Evolutionary conservation across 768 basidiomycete species (phyloP).

Genomic region (Pisolithus tinctorius): DNA sequence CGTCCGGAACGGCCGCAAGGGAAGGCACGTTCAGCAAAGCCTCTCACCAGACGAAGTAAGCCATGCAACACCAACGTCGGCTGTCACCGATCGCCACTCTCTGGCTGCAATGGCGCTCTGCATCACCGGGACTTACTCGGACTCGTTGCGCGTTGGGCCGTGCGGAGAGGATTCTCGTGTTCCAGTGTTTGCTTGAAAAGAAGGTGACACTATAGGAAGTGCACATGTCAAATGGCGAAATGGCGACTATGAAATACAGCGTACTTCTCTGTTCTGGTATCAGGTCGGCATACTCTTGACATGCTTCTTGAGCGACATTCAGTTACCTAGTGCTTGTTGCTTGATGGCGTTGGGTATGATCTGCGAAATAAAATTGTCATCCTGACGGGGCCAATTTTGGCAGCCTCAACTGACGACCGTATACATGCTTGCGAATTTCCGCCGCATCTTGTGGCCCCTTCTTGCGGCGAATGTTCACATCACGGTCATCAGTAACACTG

Average conservation of each 20-base stretch:
- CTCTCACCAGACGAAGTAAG: not conserved
- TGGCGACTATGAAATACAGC: slow-evolving; percentile 15
- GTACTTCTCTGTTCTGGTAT: slow-evolving; percentile 77
- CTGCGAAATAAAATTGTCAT: slow-evolving; percentile 95
- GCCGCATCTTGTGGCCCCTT: slow-evolving; percentile 40
- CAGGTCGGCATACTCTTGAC: slow-evolving; percentile 79
- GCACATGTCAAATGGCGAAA: slow-evolving; percentile 18
- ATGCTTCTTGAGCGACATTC: slow-evolving; percentile 93
- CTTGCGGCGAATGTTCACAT: slow-evolving; percentile 67
- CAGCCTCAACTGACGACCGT: slow-evolving; percentile 50
- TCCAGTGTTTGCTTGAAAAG: slow-evolving; percentile 81
- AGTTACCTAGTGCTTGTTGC: slow-evolving; percentile 75
- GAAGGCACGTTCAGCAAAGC: slow-evolving; percentile 9
- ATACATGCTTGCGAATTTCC: slow-evolving; percentile 39
- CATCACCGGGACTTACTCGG: slow-evolving; percentile 89
- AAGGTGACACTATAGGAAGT: slow-evolving; percentile 62
- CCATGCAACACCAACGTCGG: slow-evolving; percentile 50
- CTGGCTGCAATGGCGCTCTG: slow-evolving; percentile 91
- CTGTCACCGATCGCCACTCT: slow-evolving; percentile 89
- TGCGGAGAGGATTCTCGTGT: slow-evolving; percentile 84
- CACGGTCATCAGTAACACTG: slow-evolving; percentile 53
- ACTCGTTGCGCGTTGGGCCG: slow-evolving; percentile 89
- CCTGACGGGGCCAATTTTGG: slow-evolving; percentile 91
- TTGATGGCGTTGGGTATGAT: slow-evolving; percentile 87
- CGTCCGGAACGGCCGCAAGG: slow-evolving; percentile 74